Evolutionary conservation across 306 rosid species (phyloP), one percentile per base, ranked within the genome.

Genomic region (Dalbergia cultrata): DNA sequence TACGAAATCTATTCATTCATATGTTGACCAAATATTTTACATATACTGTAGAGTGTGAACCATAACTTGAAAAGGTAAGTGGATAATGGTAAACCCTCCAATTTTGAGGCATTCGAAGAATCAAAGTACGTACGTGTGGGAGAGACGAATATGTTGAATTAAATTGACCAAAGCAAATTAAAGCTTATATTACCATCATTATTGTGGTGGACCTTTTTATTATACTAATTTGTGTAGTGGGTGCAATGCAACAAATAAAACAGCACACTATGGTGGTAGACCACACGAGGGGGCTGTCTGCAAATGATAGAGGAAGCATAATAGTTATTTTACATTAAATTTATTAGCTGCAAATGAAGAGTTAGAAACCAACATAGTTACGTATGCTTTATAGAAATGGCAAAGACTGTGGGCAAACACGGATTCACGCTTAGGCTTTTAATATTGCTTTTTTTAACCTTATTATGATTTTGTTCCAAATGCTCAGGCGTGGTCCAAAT

Each of bases 351-450:
- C 67, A 78, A 81, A 73, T 69, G 81, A 65, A 76, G 92, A 87
- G 87, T 86, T 88, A 66, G 86, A 90, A 84, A 82, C 85, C 91
- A 88, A 87, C 91, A 90, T 75, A 44, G 85, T 84, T 85, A 90
- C 92, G 94, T 80, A 82, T 87, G 82, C 77, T 75, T 79, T 74
- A 63, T 66, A 58, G 67, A 85, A 85, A 60, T 61, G 78, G 79
- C 14, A 72, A 83, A 67, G 83, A 78, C 81, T n/a, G 60, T 35
- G 60, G 87, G 86, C 86, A 85, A 85, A 82, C 88, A 88, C 68
- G 67, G 66, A 57, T 44, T 75, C 88, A 68, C 74, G 83, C 87
- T 79, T 64, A 39, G 12, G 33, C 11, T 84, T 76, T 33, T 33
- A 72, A 73, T 74, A 54, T 73, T 65, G 0, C 4, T 60, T 59